Conservation (phyloP, 805 yeast species). For the Pichia cabralensis region DNA sequence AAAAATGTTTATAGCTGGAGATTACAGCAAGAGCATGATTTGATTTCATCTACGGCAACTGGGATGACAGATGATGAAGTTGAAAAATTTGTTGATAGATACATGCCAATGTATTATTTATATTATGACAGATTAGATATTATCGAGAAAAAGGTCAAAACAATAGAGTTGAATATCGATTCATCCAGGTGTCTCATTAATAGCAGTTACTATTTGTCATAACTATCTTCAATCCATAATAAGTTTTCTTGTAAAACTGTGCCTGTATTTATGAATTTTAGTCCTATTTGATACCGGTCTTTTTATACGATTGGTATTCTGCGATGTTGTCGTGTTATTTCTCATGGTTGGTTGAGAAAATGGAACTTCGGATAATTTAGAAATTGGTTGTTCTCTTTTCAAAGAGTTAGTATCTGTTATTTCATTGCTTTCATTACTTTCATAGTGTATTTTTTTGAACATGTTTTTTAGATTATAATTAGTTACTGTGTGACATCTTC, state of each 20-base stretch:
- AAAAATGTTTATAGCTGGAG: constrained; percentile 72
- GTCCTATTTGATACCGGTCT: background rate
- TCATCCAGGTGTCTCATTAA: background rate
- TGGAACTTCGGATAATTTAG: no score
- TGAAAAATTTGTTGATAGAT: constrained; percentile 59
- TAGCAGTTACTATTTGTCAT: background rate
- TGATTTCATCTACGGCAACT: constrained; percentile 41
- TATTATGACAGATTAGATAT: constrained; percentile 34
- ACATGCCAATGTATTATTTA: constrained; percentile 75
- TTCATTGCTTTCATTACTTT: no score
- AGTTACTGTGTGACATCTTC: no score
- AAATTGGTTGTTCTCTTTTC: no score
- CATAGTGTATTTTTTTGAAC: no score
- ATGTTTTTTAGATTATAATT: no score
- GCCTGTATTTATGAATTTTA: no score
- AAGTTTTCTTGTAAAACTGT: constrained; percentile 3
- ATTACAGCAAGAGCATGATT: constrained; percentile 57
- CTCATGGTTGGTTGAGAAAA: no score
- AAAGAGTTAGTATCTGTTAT: no score
- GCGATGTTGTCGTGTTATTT: no score
- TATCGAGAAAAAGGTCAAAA: constrained; percentile 3
- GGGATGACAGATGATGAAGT: constrained; percentile 83
- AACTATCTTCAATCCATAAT: constrained; percentile 1
- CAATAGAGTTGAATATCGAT: constrained; percentile 9
- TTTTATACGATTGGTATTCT: no score